These are phyloP conservation scores for Quillaja saponaria DNA, from an alignment of 306 rosid genomes.

Conservation along the genomic window DNA sequence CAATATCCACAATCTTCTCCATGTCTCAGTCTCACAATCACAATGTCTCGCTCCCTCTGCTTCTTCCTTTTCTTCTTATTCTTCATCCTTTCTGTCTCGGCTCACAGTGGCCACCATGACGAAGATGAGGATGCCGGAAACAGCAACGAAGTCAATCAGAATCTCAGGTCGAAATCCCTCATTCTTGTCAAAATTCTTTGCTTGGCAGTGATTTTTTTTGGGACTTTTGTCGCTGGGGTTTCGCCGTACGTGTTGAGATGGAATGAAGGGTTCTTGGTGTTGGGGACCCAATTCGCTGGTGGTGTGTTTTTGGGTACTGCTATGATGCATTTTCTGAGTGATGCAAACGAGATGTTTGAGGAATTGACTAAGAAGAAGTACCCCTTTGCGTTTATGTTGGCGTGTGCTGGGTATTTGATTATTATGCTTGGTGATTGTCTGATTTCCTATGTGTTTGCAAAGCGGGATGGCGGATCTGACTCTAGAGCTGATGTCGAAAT, in stretches of 20 bases:
- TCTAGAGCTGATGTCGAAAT: constrained; percentile 29
- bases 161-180: constrained; percentile 54
- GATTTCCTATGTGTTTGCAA: constrained; percentile 43
- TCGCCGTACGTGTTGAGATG: constrained; percentile 67
- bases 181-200: constrained; percentile 58
- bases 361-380: constrained; percentile 54
- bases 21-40: neutral
- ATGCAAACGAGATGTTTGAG: constrained; percentile 58
- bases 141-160: neutral
- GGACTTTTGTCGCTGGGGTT: constrained; percentile 58
- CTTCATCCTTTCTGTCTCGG: constrained; percentile 41
- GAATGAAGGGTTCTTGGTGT: constrained; percentile 64
- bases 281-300: constrained; percentile 81
- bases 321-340: constrained; percentile 77
- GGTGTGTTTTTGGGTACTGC: constrained; percentile 81
- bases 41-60: constrained; percentile 29
- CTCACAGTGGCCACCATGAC: constrained; percentile 55
- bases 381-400: constrained; percentile 76
- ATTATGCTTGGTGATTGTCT: constrained; percentile 67
- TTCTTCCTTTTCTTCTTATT: constrained; percentile 27
- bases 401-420: constrained; percentile 60
- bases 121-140: constrained; percentile 5
- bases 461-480: constrained; percentile 1
- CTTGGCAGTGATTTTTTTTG: constrained; percentile 52
- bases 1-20: neutral